Percentiles rank a stretch among this genome's conserved stretches.
Conservation (phyloP, 805 yeast species). For the Pichia cephalocereana region DNA sequence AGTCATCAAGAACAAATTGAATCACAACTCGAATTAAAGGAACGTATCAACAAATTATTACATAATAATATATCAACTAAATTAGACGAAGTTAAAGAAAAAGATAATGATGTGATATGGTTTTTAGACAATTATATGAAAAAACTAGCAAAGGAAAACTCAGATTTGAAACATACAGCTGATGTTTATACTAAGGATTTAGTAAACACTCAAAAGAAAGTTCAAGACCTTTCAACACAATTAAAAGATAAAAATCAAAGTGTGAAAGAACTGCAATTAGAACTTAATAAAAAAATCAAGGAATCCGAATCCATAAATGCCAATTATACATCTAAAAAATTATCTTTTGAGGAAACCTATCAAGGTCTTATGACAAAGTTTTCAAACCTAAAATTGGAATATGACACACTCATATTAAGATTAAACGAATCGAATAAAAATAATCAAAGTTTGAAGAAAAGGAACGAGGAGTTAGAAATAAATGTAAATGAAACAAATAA, state of each 20-base stretch:
- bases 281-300: no score
- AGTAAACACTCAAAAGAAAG: background rate
- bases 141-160: background rate
- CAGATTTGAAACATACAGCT: background rate
- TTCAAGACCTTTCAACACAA: background rate
- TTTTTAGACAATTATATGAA: background rate
- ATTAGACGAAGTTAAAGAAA: background rate
- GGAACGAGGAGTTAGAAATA: background rate
- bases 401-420: background rate
- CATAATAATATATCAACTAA: background rate
- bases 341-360: background rate
- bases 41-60: slow-evolving; percentile 14
- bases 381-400: background rate
- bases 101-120: background rate
- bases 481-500: background rate
- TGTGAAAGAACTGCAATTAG: background rate
- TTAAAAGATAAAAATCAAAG: background rate
- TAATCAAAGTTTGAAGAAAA: background rate
- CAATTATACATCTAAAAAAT: background rate
- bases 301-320: background rate
- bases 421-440: background rate
- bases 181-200: background rate
- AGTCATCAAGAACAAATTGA: slow-evolving; percentile 29
- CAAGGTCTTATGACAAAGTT: background rate
- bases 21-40: slow-evolving; percentile 37